phyloP scores from a whole-genome alignment of 2,329 filamentous ascomycete species.

The Neophaeococcomyces mojaviensis region DNA sequence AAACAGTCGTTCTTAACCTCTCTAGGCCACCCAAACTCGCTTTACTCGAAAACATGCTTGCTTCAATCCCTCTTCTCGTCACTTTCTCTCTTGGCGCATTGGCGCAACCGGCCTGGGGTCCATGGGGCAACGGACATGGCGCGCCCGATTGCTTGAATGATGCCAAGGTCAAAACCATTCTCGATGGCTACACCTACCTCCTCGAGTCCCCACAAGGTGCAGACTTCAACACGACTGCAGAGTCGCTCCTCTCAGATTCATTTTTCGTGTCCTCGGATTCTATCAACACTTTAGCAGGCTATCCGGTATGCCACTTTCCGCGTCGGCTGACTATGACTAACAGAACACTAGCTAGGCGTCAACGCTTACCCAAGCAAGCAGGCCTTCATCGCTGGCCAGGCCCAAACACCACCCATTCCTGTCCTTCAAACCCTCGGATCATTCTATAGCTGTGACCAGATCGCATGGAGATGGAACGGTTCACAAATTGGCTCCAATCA shows the following conservation, averaged over 20 bases:
- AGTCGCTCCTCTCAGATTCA: slow-evolving; percentile 14
- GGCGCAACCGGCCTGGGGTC: slow-evolving; percentile 2
- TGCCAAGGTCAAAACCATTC: slow-evolving; percentile 6
- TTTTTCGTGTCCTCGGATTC: slow-evolving; percentile 17
- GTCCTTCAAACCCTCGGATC: slow-evolving; percentile 11
- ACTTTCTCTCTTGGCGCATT: neutral
- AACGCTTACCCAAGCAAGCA: slow-evolving; percentile 15
- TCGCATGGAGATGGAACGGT: slow-evolving; percentile 20
- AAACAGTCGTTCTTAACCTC: too few species aligned
- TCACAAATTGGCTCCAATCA: slow-evolving; percentile 10
- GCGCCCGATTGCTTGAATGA: slow-evolving; percentile 9
- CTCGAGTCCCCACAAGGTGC: slow-evolving; percentile 13
- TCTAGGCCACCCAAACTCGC: too few species aligned
- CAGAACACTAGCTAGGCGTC: slow-evolving; percentile 10
- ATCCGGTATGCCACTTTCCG: slow-evolving; percentile 10
- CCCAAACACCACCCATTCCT: slow-evolving; percentile 13
- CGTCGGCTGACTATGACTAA: neutral
- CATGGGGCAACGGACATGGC: slow-evolving; percentile 1
- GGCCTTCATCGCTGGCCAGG: slow-evolving; percentile 16
- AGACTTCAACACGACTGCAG: slow-evolving; percentile 15
- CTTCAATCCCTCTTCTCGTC: neutral
- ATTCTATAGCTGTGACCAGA: slow-evolving; percentile 17
- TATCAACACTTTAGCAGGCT: slow-evolving; percentile 14
- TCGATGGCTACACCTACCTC: slow-evolving; percentile 17
- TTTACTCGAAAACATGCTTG: slow-evolving; percentile 3